Conservation (phyloP, 306 rosid species). For the Oxytropis ochrocephala region DNA sequence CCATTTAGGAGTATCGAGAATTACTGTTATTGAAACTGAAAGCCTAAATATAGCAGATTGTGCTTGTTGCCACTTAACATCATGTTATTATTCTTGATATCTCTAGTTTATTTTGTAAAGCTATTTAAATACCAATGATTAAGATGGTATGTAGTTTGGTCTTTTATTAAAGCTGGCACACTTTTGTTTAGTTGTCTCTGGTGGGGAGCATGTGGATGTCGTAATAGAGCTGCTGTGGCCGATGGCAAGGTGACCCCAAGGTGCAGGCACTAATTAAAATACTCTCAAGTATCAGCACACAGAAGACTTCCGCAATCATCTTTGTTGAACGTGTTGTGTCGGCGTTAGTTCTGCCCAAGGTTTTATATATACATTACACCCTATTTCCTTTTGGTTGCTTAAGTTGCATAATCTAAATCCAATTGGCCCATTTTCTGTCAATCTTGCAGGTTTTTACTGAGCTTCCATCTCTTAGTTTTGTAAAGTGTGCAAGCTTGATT, state of each 20-base stretch:
- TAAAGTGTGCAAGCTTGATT: conserved; percentile 87
- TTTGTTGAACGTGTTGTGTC: conserved; percentile 99
- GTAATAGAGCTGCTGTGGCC: conserved; percentile 97
- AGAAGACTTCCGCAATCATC: conserved; percentile 93
- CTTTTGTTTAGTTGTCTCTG: conserved; percentile 68
- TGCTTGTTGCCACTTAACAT: neutral
- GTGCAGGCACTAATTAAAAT: conserved; percentile 91
- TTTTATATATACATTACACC: conserved; percentile 23
- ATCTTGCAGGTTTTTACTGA: conserved; percentile 79
- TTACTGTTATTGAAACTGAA: neutral
- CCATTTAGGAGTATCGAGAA: neutral
- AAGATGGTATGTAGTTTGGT: conserved; percentile 17
- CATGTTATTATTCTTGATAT: neutral
- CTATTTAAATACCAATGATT: conserved; percentile 12
- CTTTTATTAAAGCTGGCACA: conserved; percentile 19
- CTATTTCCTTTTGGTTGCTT: conserved; percentile 25
- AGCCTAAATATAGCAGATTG: conserved; percentile 12
- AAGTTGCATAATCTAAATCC: conserved; percentile 23
- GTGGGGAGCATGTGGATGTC: conserved; percentile 98
- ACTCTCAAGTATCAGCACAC: conserved; percentile 91
- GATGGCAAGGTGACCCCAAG: conserved; percentile 98
- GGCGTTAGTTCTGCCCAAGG: conserved; percentile 99
- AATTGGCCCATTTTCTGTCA: conserved; percentile 29
- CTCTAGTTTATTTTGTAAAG: neutral
- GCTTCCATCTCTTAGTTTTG: conserved; percentile 94